Evolutionary conservation across 2,329 filamentous ascomycete genomes (phyloP).

Genomic region (Arthrobotrys sinensis): DNA sequence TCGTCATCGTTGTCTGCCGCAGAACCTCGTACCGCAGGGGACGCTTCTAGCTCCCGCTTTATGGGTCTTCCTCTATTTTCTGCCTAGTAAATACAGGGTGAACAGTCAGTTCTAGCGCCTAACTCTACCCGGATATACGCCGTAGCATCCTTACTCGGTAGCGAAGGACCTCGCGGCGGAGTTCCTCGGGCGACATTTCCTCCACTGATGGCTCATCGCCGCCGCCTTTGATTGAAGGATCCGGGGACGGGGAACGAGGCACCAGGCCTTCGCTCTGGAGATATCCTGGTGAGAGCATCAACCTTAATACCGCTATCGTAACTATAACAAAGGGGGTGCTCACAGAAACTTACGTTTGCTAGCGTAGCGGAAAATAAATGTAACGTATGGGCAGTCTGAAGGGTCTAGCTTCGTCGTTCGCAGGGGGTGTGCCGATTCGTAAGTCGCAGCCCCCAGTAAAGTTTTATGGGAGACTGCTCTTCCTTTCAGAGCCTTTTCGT

Average conservation of each 20-base stretch:
- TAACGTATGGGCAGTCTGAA: constrained; percentile 16
- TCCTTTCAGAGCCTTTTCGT: constrained; percentile 50
- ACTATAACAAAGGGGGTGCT: no score
- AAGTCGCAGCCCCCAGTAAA: constrained; percentile 3
- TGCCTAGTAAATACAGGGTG: not conserved
- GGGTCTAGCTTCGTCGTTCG: constrained; percentile 2
- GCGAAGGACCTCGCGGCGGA: constrained; percentile 31
- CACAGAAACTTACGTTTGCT: constrained; percentile 30
- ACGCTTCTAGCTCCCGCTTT: constrained; percentile 10
- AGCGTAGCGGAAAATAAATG: constrained; percentile 45
- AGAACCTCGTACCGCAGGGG: not conserved
- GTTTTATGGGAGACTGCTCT: constrained; percentile 44
- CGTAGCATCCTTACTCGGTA: constrained; percentile 27
- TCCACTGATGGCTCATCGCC: constrained; percentile 2
- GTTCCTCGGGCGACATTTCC: constrained; percentile 34
- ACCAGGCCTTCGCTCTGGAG: constrained; percentile 49
- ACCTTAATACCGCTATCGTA: constrained; percentile 1
- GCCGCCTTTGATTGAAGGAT: not conserved
- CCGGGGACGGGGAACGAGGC: constrained; percentile 36
- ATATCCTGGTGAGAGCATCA: not conserved
- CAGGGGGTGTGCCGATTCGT: not conserved
- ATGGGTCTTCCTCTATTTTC: not conserved
- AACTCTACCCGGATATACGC: not conserved
- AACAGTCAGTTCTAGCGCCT: not conserved
- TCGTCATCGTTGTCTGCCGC: not conserved